Conservation (phyloP, 371 early-diverging fungal genomes). For the Circinella minor region DNA sequence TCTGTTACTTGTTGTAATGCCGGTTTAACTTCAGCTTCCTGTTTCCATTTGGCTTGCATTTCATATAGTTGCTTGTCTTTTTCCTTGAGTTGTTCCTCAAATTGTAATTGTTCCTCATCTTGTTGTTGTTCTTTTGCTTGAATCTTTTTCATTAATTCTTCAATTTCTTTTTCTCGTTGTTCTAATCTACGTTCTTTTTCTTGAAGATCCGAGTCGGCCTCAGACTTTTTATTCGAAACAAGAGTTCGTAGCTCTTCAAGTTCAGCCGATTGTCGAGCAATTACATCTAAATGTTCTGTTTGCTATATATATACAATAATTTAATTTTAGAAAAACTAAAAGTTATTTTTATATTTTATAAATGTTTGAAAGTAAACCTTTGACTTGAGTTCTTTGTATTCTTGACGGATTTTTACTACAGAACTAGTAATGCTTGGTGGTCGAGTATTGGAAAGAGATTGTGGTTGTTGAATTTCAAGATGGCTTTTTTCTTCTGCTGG, state of each 20-base stretch:
- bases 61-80: constrained; percentile 42
- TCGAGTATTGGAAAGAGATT: neutral
- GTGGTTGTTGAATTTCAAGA: constrained; percentile 8
- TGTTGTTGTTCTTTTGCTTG: constrained; percentile 18
- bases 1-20: constrained; percentile 40
- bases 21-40: constrained; percentile 43
- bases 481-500: neutral
- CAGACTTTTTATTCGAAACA: constrained; percentile 11
- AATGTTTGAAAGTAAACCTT: constrained; percentile 27
- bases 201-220: constrained; percentile 5
- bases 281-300: constrained; percentile 37
- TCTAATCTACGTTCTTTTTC: constrained; percentile 19
- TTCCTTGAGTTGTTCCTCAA: constrained; percentile 41
- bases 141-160: constrained; percentile 27
- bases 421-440: constrained; percentile 16
- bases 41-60: constrained; percentile 34
- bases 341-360: no score
- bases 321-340: neutral
- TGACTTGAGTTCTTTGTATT: constrained; percentile 46
- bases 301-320: constrained; percentile 26
- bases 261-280: constrained; percentile 44
- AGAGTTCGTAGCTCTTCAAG: constrained; percentile 38
- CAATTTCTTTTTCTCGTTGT: constrained; percentile 31
- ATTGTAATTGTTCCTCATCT: constrained; percentile 15
- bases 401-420: constrained; percentile 42